These are phyloP conservation scores for Scenedesmus sp. DNA, from an alignment of 163 green algal genomes.

Conservation along the genomic window DNA sequence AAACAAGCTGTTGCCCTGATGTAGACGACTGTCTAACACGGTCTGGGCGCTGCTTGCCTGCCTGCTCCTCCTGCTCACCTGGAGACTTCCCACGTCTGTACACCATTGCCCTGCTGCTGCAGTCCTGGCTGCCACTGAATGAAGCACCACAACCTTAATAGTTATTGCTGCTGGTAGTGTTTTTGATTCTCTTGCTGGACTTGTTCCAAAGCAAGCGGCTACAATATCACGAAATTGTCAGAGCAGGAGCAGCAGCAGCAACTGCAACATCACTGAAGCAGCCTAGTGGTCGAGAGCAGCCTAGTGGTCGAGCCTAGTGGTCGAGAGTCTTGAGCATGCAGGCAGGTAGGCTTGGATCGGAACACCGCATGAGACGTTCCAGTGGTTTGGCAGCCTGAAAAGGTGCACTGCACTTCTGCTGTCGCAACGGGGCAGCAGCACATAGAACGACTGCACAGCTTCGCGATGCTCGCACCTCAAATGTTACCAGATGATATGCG, in stretches of 20 bases:
- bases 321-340: too few relatives aligned
- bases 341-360: not conserved
- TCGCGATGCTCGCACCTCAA: not conserved
- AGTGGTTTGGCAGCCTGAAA: not conserved
- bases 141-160: not conserved
- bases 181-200: not conserved
- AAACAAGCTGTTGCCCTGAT: not conserved
- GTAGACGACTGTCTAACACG: not conserved
- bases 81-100: slow-evolving; percentile 12
- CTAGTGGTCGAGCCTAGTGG: too few relatives aligned
- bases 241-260: not conserved
- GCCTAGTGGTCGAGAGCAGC: too few relatives aligned
- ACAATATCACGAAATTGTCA: not conserved
- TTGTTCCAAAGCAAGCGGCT: not conserved
- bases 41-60: not conserved
- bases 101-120: slow-evolving; percentile 2
- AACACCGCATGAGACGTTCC: not conserved
- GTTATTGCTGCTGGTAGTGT: not conserved
- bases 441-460: not conserved
- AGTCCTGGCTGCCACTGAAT: not conserved
- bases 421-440: not conserved
- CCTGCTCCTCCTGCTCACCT: not conserved
- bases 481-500: not conserved
- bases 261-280: not conserved
- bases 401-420: not conserved